Percentiles rank a stretch among this genome's conserved stretches.
Evolutionary conservation across 805 yeast species (phyloP).

Genomic region (Priceomyces medius): DNA sequence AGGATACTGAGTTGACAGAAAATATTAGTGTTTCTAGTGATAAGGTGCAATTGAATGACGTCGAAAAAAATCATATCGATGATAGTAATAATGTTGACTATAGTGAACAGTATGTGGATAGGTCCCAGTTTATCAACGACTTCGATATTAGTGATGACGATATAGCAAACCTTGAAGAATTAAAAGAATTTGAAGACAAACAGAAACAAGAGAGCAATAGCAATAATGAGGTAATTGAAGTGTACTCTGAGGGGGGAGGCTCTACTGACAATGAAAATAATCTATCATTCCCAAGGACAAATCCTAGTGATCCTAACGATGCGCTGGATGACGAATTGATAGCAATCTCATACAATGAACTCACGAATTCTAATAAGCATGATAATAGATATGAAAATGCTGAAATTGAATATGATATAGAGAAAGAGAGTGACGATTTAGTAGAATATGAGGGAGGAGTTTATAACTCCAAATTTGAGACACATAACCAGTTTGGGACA

Average conservation of each 20-base stretch:
- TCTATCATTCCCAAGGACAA: too few species aligned
- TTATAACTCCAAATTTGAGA: too few species aligned
- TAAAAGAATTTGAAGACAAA: background rate
- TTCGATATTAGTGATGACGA: slow-evolving; percentile 8
- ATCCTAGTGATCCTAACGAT: background rate
- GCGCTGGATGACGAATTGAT: background rate
- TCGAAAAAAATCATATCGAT: background rate
- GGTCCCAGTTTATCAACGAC: background rate
- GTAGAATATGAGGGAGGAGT: background rate
- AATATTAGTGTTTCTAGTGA: background rate
- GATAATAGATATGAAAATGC: too few species aligned
- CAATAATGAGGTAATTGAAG: background rate
- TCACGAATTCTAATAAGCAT: background rate
- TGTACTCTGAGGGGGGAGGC: background rate
- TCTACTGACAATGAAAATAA: background rate
- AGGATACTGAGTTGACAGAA: background rate
- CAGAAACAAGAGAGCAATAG: background rate
- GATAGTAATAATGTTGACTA: background rate
- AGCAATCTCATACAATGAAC: background rate
- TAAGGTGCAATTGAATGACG: background rate
- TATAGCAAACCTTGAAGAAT: slow-evolving; percentile 6
- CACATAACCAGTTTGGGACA: too few species aligned
- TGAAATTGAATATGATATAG: too few species aligned
- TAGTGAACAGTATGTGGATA: background rate
- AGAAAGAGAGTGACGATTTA: background rate